Conservation (phyloP, 352 stramenopile species). For the Globisporangium megalacanthum region DNA sequence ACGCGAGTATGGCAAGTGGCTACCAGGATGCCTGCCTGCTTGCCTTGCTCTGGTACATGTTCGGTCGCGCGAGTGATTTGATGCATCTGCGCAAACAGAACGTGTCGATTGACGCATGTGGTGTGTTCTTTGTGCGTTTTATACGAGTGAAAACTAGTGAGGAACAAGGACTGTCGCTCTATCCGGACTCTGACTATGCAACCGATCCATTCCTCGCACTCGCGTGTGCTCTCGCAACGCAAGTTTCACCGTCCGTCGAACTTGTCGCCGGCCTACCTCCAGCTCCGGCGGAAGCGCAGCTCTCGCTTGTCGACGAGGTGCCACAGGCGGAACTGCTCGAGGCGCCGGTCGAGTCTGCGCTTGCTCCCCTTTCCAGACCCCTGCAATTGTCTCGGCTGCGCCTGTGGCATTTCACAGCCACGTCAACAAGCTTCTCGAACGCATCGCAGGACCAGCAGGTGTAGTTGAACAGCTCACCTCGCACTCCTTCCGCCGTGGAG, state of each 20-base stretch:
- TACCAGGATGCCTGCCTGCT: not conserved
- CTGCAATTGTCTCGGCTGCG: not conserved
- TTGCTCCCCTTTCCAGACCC: no score
- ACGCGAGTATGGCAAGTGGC: not conserved
- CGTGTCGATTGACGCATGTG: not conserved
- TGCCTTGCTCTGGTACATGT: not conserved
- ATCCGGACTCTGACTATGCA: not conserved
- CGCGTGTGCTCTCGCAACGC: not conserved
- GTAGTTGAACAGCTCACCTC: conserved; percentile 12
- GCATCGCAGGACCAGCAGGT: not conserved
- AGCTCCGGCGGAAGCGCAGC: not conserved
- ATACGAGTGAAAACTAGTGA: not conserved
- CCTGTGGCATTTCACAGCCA: conserved; percentile 12
- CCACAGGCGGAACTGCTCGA: no score
- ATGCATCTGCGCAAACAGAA: not conserved
- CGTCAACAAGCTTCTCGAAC: conserved; percentile 18
- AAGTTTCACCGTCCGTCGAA: no score
- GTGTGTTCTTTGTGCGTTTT: conserved; percentile 1
- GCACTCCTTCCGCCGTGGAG: conserved; percentile 18
- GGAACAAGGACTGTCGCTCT: not conserved
- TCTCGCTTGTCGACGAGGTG: not conserved
- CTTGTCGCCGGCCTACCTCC: not conserved
- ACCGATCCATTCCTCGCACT: not conserved
- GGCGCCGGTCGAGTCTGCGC: no score
- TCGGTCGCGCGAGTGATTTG: not conserved